Evolutionary conservation across 2,329 filamentous ascomycete genomes (phyloP).

Genomic region (Juglanconis oblonga): DNA sequence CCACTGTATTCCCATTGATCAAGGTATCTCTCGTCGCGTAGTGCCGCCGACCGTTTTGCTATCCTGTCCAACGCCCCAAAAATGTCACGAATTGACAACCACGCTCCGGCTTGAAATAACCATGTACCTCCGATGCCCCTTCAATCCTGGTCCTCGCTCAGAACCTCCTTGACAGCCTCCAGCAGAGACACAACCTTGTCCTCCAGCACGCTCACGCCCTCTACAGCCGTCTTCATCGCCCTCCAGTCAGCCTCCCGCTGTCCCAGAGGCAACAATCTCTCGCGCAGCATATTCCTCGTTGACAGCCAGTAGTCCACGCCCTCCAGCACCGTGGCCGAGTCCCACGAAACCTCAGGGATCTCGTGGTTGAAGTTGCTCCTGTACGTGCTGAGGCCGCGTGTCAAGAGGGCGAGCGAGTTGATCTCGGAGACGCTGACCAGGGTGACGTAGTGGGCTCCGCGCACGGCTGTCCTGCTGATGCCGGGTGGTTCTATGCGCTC

Average conservation of each 20-base stretch:
- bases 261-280: slow-evolving; percentile 70
- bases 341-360: slow-evolving; percentile 73
- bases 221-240: slow-evolving; percentile 35
- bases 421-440: slow-evolving; percentile 72
- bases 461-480: slow-evolving; percentile 48
- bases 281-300: slow-evolving; percentile 64
- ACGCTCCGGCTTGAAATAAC: neutral
- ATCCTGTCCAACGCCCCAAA: slow-evolving; percentile 15
- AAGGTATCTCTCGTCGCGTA: slow-evolving; percentile 17
- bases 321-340: slow-evolving; percentile 68
- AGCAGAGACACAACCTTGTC: slow-evolving; percentile 72
- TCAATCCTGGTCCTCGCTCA: slow-evolving; percentile 48
- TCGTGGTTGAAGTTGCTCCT: slow-evolving; percentile 65
- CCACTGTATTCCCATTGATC: neutral
- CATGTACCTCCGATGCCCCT: slow-evolving; percentile 16
- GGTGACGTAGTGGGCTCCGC: slow-evolving; percentile 62
- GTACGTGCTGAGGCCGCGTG: slow-evolving; percentile 66
- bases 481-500: slow-evolving; percentile 66
- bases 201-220: slow-evolving; percentile 66
- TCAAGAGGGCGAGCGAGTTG: slow-evolving; percentile 75
- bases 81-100: slow-evolving; percentile 10
- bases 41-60: slow-evolving; percentile 6
- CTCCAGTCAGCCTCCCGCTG: slow-evolving; percentile 68
- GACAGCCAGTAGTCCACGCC: slow-evolving; percentile 81
- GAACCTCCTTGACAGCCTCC: slow-evolving; percentile 54